These are phyloP conservation scores for Suillus plorans DNA, from an alignment of 768 basidiomycete genomes.

Conservation along the genomic window DNA sequence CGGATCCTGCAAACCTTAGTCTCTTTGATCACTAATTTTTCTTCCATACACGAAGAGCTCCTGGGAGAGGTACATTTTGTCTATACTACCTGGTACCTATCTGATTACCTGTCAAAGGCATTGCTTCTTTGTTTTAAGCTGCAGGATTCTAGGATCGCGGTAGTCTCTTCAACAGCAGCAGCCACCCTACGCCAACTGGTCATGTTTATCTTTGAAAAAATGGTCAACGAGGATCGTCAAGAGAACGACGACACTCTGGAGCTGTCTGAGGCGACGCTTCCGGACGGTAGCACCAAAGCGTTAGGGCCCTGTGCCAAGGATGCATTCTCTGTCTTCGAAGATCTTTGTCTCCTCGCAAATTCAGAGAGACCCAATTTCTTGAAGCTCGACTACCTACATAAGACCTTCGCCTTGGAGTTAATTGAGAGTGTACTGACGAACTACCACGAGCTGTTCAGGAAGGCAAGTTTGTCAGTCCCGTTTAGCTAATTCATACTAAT, in stretches of 20 bases:
- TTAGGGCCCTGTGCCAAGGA: constrained; percentile 81
- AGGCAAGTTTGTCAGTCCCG: constrained; percentile 44
- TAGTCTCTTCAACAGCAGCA: constrained; percentile 95
- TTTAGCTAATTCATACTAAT: constrained; percentile 6
- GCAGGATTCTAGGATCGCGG: constrained; percentile 93
- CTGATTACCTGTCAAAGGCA: constrained; percentile 48
- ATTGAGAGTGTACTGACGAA: constrained; percentile 96
- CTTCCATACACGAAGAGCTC: constrained; percentile 73
- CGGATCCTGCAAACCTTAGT: constrained; percentile 91
- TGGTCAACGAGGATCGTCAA: constrained; percentile 70
- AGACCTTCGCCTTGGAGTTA: constrained; percentile 95
- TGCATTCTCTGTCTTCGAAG: constrained; percentile 87
- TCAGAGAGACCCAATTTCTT: constrained; percentile 80
- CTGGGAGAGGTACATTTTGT: constrained; percentile 70
- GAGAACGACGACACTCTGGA: constrained; percentile 24
- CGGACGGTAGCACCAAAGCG: constrained; percentile 61
- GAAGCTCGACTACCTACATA: constrained; percentile 77
- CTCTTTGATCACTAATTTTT: constrained; percentile 87
- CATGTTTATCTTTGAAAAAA: constrained; percentile 97
- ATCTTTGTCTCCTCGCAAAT: constrained; percentile 86
- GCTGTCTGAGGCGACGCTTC: constrained; percentile 51
- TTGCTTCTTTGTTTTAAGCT: constrained; percentile 92
- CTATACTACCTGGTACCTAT: no score
- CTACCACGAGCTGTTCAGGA: constrained; percentile 81
- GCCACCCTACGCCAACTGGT: constrained; percentile 94